Evolutionary conservation across 2,329 filamentous ascomycete species (phyloP).

Genomic region (Aureobasidium sp.): DNA sequence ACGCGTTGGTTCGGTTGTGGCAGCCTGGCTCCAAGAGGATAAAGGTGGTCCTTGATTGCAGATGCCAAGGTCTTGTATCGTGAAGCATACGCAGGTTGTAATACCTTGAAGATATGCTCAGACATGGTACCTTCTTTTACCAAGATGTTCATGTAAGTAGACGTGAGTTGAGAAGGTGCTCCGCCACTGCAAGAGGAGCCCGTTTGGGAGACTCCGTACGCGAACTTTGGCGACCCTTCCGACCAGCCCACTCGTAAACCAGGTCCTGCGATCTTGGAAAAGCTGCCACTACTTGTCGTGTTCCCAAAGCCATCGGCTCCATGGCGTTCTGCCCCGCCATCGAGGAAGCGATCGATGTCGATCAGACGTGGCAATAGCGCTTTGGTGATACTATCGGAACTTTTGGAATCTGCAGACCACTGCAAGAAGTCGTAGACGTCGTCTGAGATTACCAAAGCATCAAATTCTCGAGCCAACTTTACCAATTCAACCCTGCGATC

Average conservation of each 20-base stretch:
- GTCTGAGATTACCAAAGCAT: constrained; percentile 79
- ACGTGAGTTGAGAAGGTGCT: constrained; percentile 52
- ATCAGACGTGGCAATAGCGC: constrained; percentile 62
- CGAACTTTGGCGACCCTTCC: constrained; percentile 60
- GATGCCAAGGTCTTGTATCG: constrained; percentile 50
- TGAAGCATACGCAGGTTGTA: constrained; percentile 50
- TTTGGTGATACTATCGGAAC: constrained; percentile 25
- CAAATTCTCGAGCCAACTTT: constrained; percentile 65
- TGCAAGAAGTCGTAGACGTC: constrained; percentile 93
- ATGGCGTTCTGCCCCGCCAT: constrained; percentile 44
- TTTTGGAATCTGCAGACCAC: constrained; percentile 50
- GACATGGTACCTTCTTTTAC: constrained; percentile 47
- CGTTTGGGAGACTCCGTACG: constrained; percentile 51
- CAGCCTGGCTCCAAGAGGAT: constrained; percentile 54
- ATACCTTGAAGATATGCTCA: constrained; percentile 43
- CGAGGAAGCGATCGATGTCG: constrained; percentile 66
- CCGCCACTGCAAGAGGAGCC: constrained; percentile 54
- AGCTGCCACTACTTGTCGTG: constrained; percentile 76
- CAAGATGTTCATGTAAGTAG: constrained; percentile 50
- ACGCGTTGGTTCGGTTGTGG: constrained; percentile 40
- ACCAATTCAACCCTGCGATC: constrained; percentile 61
- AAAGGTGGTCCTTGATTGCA: constrained; percentile 53
- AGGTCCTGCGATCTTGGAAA: constrained; percentile 79
- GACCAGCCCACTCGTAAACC: constrained; percentile 84
- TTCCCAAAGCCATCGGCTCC: constrained; percentile 64